Percentiles rank a stretch among this genome's conserved stretches.
Evolutionary conservation across 192 early-diverging fungal species (phyloP).

Genomic region (Rhizophagus clarus): DNA sequence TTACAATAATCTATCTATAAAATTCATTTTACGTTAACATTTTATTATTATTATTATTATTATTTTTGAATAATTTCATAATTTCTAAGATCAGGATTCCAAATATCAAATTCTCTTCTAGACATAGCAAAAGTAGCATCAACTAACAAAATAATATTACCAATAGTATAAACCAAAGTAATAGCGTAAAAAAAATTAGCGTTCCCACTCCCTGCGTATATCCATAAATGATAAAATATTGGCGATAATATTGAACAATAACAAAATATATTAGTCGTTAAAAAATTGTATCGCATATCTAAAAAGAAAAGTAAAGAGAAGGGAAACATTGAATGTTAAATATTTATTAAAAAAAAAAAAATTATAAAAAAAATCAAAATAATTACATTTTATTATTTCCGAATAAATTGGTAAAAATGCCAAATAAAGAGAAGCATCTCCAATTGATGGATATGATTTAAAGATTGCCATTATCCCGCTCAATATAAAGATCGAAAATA

Average conservation of each 20-base stretch:
- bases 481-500: slow-evolving; percentile 75
- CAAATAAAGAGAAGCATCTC: slow-evolving; percentile 83
- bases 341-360: background rate
- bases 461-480: slow-evolving; percentile 81
- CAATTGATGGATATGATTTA: slow-evolving; percentile 92
- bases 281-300: slow-evolving; percentile 84
- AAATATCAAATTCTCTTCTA: slow-evolving; percentile 76
- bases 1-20: too few species aligned
- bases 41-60: background rate
- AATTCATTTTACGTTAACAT: background rate
- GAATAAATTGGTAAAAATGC: slow-evolving; percentile 77
- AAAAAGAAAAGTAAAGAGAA: background rate
- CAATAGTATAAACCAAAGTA: slow-evolving; percentile 87
- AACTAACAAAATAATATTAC: slow-evolving; percentile 82
- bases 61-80: slow-evolving; percentile 29
- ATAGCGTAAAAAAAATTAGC: slow-evolving; percentile 99
- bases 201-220: slow-evolving; percentile 94
- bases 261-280: slow-evolving; percentile 69
- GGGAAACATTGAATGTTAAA: too few species aligned
- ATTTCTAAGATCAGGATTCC: slow-evolving; percentile 16
- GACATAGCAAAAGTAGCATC: slow-evolving; percentile 82
- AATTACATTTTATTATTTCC: slow-evolving; percentile 88
- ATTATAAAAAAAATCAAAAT: background rate
- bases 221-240: slow-evolving; percentile 94
- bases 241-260: slow-evolving; percentile 81